phyloP scores from a whole-genome alignment of 1,284 basidiomycete species.

The Cryptococcus wingfieldii region DNA sequence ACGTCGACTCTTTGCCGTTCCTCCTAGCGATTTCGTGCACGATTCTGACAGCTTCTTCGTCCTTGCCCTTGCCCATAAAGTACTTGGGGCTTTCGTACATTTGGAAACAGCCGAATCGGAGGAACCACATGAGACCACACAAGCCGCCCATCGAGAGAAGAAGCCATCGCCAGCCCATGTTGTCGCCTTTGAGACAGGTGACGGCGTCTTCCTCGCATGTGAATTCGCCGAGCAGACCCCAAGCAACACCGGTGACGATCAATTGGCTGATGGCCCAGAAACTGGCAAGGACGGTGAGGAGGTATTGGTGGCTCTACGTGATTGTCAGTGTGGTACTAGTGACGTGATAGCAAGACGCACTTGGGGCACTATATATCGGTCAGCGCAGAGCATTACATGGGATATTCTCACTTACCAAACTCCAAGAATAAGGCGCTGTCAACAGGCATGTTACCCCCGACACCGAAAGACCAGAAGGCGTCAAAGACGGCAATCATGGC shows the following conservation, averaged over 20 bases:
- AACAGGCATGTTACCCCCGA: slow-evolving; percentile 57
- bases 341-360: slow-evolving; percentile 16
- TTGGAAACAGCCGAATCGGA: slow-evolving; percentile 44
- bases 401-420: slow-evolving; percentile 31
- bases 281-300: slow-evolving; percentile 60
- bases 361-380: slow-evolving; percentile 23
- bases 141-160: slow-evolving; percentile 54
- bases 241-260: slow-evolving; percentile 28
- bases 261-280: slow-evolving; percentile 62
- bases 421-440: slow-evolving; percentile 60
- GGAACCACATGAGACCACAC: slow-evolving; percentile 49
- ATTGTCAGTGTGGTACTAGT: too few species aligned
- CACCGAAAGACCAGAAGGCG: slow-evolving; percentile 55
- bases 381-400: too few species aligned
- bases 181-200: slow-evolving; percentile 20
- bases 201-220: slow-evolving; percentile 14
- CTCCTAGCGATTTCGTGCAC: slow-evolving; percentile 52
- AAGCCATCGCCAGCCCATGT: slow-evolving; percentile 52
- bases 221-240: slow-evolving; percentile 29
- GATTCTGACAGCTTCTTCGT: slow-evolving; percentile 58
- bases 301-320: slow-evolving; percentile 52
- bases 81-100: slow-evolving; percentile 58
- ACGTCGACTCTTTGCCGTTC: slow-evolving; percentile 54
- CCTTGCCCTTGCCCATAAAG: slow-evolving; percentile 55
- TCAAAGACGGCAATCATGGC: slow-evolving; percentile 55